Evolutionary conservation across 2,329 filamentous ascomycete species (phyloP), one percentile per base, ranked within the genome.

Genomic region (Arthrobotrys iridis): DNA sequence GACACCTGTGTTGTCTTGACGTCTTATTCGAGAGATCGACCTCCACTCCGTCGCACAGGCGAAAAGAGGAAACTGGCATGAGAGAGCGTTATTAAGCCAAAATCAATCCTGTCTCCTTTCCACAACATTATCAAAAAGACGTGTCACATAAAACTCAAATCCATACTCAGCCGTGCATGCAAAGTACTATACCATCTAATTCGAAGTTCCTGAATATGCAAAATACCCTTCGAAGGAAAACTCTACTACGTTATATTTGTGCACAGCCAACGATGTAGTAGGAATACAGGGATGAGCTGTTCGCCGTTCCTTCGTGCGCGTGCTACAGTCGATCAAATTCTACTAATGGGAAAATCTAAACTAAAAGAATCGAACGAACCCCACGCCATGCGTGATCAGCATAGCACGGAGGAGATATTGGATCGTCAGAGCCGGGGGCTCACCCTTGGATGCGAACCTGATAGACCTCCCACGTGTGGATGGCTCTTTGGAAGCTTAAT

Each of bases 281-380:
- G 26, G 20, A 52, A n/a, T n/a, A n/a, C n/a, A n/a, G n/a, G n/a
- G n/a, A n/a, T n/a, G n/a, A n/a, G n/a, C n/a, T n/a, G n/a, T n/a
- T n/a, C n/a, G n/a, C n/a, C n/a, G n/a, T n/a, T n/a, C n/a, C n/a
- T n/a, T n/a, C n/a, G n/a, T n/a, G n/a, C n/a, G n/a, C 43, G 67
- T 72, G 26, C 58, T 20, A 72, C 67, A 50, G 58, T 58, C 59
- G 59, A 72, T 72, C 67, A 59, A 46, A 60, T 55, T 15, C 6
- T n/a, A n/a, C n/a, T n/a, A n/a, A n/a, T n/a, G n/a, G n/a, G n/a
- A n/a, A n/a, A n/a, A n/a, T n/a, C n/a, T n/a, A n/a, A n/a, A n/a
- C n/a, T n/a, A n/a, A n/a, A 22, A 35, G 40, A 20, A 40, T 24
- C 13, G 18, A 48, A 4, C 28, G 4, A 33, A 37, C 62, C 46